Conservation (phyloP, 805 yeast species). For the Yarrowia sp. region DNA sequence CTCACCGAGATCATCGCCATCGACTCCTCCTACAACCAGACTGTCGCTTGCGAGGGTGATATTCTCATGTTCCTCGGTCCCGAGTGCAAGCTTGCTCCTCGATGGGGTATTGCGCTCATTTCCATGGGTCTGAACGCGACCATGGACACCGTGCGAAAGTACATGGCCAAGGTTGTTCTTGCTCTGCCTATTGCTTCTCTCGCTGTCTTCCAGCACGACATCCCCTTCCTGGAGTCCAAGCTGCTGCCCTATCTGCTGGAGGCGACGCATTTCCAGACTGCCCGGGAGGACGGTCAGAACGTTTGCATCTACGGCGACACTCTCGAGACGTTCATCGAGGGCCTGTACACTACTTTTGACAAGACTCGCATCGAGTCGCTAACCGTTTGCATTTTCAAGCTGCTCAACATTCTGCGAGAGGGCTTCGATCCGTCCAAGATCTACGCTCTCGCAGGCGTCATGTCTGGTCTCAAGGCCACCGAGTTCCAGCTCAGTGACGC, state of each 20-base stretch:
- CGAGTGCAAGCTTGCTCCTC: slow-evolving; percentile 53
- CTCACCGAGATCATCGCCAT: slow-evolving; percentile 76
- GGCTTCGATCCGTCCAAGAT: slow-evolving; percentile 58
- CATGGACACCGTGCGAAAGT: slow-evolving; percentile 72
- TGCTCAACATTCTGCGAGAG: slow-evolving; percentile 49
- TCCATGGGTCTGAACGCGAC: slow-evolving; percentile 74
- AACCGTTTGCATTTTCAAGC: slow-evolving; percentile 43
- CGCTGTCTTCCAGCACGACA: slow-evolving; percentile 46
- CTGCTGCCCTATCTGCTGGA: slow-evolving; percentile 61
- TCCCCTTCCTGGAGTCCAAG: slow-evolving; percentile 43
- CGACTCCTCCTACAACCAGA: slow-evolving; percentile 83
- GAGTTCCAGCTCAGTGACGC: neutral
- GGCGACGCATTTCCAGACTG: slow-evolving; percentile 56
- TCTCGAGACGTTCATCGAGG: slow-evolving; percentile 47
- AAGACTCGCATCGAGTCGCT: slow-evolving; percentile 36
- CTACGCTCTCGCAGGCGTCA: slow-evolving; percentile 26
- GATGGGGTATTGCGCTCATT: slow-evolving; percentile 73
- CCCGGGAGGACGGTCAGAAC: slow-evolving; percentile 36
- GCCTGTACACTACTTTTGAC: slow-evolving; percentile 40
- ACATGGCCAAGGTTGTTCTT: slow-evolving; percentile 55
- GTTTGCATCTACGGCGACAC: slow-evolving; percentile 59
- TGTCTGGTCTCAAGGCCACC: slow-evolving; percentile 16
- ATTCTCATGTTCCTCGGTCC: slow-evolving; percentile 53
- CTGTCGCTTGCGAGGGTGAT: slow-evolving; percentile 70
- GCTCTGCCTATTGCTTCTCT: slow-evolving; percentile 50